Percentiles rank a stretch among this genome's conserved stretches.
Conservation (phyloP, 2,329 filamentous ascomycete species). For the Pseudogymnoascus sp. region DNA sequence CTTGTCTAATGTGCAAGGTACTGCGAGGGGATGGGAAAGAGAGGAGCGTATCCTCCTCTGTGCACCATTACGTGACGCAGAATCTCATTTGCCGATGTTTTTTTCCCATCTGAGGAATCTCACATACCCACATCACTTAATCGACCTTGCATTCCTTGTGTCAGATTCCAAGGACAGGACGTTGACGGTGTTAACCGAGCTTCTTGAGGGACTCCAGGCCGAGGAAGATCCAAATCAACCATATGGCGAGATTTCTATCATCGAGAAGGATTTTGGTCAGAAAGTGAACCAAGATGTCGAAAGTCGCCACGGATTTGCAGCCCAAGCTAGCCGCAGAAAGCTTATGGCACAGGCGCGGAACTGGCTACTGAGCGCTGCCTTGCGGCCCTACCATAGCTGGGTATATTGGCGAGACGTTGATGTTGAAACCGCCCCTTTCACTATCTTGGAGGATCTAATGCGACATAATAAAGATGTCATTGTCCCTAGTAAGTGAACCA, state of each 20-base stretch:
- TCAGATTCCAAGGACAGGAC: slow-evolving; percentile 96
- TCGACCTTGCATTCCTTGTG: slow-evolving; percentile 92
- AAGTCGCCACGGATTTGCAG: slow-evolving; percentile 92
- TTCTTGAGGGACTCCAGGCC: slow-evolving; percentile 70
- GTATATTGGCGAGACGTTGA: slow-evolving; percentile 99
- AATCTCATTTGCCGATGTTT: slow-evolving; percentile 92
- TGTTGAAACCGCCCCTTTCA: slow-evolving; percentile 93
- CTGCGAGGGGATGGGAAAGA: slow-evolving; percentile 86
- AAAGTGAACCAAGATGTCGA: slow-evolving; percentile 97
- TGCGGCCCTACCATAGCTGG: slow-evolving; percentile 95
- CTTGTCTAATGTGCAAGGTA: slow-evolving; percentile 81
- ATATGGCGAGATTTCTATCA: slow-evolving; percentile 93
- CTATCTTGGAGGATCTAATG: slow-evolving; percentile 96
- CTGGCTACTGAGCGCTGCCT: slow-evolving; percentile 87
- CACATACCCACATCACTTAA: slow-evolving; percentile 92
- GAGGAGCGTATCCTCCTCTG: slow-evolving; percentile 93
- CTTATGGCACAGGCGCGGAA: slow-evolving; percentile 97
- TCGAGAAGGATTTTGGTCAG: slow-evolving; percentile 98
- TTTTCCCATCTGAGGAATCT: slow-evolving; percentile 95
- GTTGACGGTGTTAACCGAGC: slow-evolving; percentile 62
- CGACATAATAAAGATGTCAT: slow-evolving; percentile 98
- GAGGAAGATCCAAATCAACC: slow-evolving; percentile 70
- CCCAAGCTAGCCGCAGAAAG: slow-evolving; percentile 86
- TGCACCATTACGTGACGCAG: slow-evolving; percentile 86
- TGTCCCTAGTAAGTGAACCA: slow-evolving; percentile 71